Evolutionary conservation across 2,329 filamentous ascomycete genomes (phyloP), one percentile per base, ranked within the genome.

Genomic region (Alternaria novae-zelandiae): DNA sequence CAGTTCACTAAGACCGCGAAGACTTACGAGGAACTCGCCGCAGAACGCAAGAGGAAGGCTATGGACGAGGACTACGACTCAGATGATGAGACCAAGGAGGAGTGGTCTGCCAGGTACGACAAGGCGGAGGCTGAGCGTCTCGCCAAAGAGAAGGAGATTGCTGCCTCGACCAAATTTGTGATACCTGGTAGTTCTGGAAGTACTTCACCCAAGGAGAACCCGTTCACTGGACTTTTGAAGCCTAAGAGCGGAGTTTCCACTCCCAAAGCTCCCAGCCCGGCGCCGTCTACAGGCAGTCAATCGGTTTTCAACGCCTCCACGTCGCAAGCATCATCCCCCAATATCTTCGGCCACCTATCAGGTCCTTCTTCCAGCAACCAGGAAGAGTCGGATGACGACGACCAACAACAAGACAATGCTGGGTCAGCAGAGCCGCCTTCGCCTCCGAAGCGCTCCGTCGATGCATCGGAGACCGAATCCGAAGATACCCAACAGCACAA

Each of bases 281-380:
- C 74, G 10, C 69, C 67, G 23, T 80, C 76, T 11, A 70, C 69
- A 30, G 74, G 72, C 46, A 72, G 70, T n/a, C 65, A 66, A 23
- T 79, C 77, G 6, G 73, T 80, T 2, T 77, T 80, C 43, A 73
- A 77, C 43, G 68, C 68, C 6, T 70, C 72, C 28, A 64, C 64
- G 45, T 69, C 68, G 10, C 66, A 66, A 13, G 69, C 70, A 32
- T 69, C 74, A 5, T 65, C 65, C 25, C 57, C 64, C 17, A 80
- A 79, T 44, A 73, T 77, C 11, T 80, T 80, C 46, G 72, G 73
- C 2, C 78, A 80, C 53, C 61, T 80, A 13, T 78, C 75, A n/a
- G 74, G 68, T 12, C 59, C 72, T 15, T 77, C 76, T 12, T 77
- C 76, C 2, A 71, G 70, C 54, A 65, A 75, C 44, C 74, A 79